Evolutionary conservation across 2,329 filamentous ascomycete genomes (phyloP), one percentile per base, ranked within the genome.

Genomic region (Pleomassaria siparia): DNA sequence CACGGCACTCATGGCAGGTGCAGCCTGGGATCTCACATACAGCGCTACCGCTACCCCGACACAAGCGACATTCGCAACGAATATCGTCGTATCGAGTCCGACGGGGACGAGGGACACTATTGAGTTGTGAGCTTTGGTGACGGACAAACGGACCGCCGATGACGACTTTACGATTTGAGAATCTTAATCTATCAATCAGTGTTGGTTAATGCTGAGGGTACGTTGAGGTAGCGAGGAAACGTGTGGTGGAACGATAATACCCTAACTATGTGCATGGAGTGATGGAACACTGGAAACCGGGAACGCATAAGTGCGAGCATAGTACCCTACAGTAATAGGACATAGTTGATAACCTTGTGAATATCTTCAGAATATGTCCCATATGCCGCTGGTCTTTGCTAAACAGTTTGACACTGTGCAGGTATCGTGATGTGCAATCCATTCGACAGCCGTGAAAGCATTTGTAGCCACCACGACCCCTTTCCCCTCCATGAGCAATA

Each of bases 1-100:
- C 3, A 56, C 50, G 8, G 53, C 44, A 4, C 49, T 56, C 9
- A 54, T 56, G 53, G 53, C 53, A 3, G 49, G 55, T 10, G 53
- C 44, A 22, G 48, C 55, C 5, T 51, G 42, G 44, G 33, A n/a
- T 11, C 25, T 49, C 20, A 46, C 49, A 4, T 16, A 53, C 16
- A 41, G 25, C 18, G 42, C 40, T 3, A 42, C 30, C 9, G 36
- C 32, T 5, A 43, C 33, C n/a, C n/a, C n/a, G n/a, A n/a, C n/a
- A n/a, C n/a, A n/a, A n/a, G n/a, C n/a, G n/a, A 29, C 33, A 10
- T 2, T 36, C 47, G 6, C 35, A 2, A 15, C 40, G 13, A 25
- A 24, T 11, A 12, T 15, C 20, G 37, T 36, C 4, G 12, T 35
- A 6, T 33, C 49, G 21, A 43, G 40, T 16, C 32, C 46, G 20